Base-by-base conservation (phyloP, 1,284 basidiomycete species). In the Rhizoctonia solani region DNA sequence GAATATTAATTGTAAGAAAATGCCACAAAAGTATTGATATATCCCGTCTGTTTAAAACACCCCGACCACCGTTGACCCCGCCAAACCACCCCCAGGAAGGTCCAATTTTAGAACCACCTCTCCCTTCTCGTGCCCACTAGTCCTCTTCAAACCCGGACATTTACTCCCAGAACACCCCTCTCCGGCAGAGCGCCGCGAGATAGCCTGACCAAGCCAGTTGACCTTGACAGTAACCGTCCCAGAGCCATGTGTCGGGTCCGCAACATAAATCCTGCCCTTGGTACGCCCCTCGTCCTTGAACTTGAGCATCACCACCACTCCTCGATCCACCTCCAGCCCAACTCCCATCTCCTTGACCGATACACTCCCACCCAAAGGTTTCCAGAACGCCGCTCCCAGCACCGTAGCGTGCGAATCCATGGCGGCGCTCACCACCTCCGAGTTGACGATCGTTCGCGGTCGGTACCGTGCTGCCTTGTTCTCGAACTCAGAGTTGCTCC, bases 341-440 rank as follows among this genome's bases (percentile, higher is more conserved):
- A 61, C 6, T 4, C 46, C 58, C 58, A 61, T 61, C 23, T 49
- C 46, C 4, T 39, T 39, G 37, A 39, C 16, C 37, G 37, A 8
- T 8, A 39, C 37, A 8, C 37, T 16, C 37, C 63, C 63, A 2
- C 63, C 63, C n/a, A 13, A 39, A 6, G 52, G 2, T 19, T 54
- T 54, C 63, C 63, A 66, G 32, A 66, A 66, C 30, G 63, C 63
- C 3, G 63, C 63, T 1, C 47, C 63, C 32, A 66, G 29, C 8
- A 52, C 42, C 6, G 39, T 50, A 16, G 41, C 27, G 16, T 39
- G 32, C 13, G 63, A 44, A 21, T 66, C 63, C 25, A 54, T 52
- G 1, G 63, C 63, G 16, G 63, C 63, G 29, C 63, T 66, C 11
- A 46, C 63, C 3, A 47, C 41, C 4, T 66, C 41, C 2, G 63